Conservation (phyloP, 441 rosid genomes). For the Jatropha multifida region DNA sequence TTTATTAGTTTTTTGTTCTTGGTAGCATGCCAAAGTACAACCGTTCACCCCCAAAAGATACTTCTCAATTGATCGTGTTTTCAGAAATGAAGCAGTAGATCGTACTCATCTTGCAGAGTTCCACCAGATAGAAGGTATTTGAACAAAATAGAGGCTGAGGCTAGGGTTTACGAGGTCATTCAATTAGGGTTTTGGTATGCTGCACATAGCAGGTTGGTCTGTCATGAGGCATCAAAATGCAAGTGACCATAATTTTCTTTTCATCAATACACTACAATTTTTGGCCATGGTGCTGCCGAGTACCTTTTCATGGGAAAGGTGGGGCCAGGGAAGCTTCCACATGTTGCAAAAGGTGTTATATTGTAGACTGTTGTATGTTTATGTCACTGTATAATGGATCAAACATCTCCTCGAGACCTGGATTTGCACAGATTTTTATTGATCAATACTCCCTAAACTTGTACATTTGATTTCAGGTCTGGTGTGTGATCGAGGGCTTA, state of each 20-base stretch:
- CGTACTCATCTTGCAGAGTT: constrained; percentile 95
- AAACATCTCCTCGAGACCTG: background rate
- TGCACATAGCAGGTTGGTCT: background rate
- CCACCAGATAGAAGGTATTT: constrained; percentile 92
- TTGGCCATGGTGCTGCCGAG: background rate
- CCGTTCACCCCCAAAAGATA: constrained; percentile 78
- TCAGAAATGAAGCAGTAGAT: constrained; percentile 97
- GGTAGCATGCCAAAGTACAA: constrained; percentile 37
- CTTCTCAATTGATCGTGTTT: constrained; percentile 94
- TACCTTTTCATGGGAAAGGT: background rate
- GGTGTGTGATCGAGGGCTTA: constrained; percentile 87
- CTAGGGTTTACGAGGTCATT: background rate
- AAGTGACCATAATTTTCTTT: background rate
- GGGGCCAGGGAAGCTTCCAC: background rate
- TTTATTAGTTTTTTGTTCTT: constrained; percentile 17
- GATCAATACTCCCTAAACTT: background rate
- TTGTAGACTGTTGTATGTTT: background rate
- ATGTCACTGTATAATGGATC: background rate
- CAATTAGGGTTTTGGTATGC: background rate
- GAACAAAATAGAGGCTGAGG: background rate
- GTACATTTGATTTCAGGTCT: constrained; percentile 58
- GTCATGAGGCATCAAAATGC: constrained; percentile 1
- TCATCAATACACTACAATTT: background rate
- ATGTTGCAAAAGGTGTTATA: constrained; percentile 1
- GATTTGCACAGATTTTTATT: background rate